Base-by-base conservation (phyloP, 495 filamentous ascomycete genomes). In the Usnea hakonensis region DNA sequence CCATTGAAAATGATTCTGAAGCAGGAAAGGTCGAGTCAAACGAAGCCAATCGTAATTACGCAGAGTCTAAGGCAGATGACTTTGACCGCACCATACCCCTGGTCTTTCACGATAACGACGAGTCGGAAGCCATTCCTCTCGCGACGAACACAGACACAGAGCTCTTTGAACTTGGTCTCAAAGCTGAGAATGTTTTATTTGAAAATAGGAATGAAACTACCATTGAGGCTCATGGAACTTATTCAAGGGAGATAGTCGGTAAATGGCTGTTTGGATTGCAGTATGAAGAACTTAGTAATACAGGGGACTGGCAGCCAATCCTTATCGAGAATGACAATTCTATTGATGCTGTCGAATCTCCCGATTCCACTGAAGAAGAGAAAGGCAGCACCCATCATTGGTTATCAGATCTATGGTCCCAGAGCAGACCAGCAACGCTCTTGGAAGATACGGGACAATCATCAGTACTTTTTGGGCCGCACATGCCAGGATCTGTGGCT, bases 21-120 rank as follows among this genome's bases (percentile, higher is more conserved):
- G 28, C 28, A 10, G 38, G n/a, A 5, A 46, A 35, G 7, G 23
- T 28, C 35, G 36, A 62, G 28, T 62, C 60, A 23, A 56, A 56
- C 33, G 44, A 38, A 1, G 53, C 37, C 30, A 46, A 62, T 23
- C 19, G 8, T 21, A 36, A 43, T 19, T 10, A 48, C 16, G 37
- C 40, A 46, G 37, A 57, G n/a, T 62, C 60, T 21, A 57, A 28
- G 21, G 50, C 52, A 1, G 50, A 28, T 13, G 60, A 57, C 35
- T 56, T 81, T 50, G 69, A 78, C 13, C 3, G 0, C 23, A 21
- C 16, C 3, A 32, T 48, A 5, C 32, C 28, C 11, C 21, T 59
- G 43, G 21, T 5, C 30, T 59, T 59, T 10, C 2, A 13, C 5
- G 40, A 59, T 6, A 59, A 59, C 23, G 32, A 59, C 4, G 14